A percentile compares a stretch with the other conserved stretches of the same genome.
Conservation (phyloP, 1,139 yeast genomes). For the Kodamaea plutei region DNA sequence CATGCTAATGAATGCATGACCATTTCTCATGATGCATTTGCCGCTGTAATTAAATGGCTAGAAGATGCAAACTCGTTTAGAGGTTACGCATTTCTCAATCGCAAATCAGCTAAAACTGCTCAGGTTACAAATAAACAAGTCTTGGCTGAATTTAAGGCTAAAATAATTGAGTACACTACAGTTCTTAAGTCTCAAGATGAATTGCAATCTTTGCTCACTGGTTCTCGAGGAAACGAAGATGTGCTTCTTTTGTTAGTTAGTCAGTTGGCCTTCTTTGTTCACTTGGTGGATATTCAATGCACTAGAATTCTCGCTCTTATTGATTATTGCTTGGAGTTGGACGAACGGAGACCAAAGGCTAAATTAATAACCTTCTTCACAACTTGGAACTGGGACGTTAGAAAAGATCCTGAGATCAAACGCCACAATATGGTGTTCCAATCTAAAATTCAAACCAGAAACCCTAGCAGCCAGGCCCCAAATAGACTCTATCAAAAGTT, state of each 20-base stretch:
- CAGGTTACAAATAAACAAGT: conserved; percentile 18
- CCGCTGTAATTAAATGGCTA: conserved; percentile 23
- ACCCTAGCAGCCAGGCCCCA: conserved; percentile 33
- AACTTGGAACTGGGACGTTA: conserved; percentile 4
- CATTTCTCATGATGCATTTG: conserved; percentile 17
- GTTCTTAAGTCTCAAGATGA: conserved; percentile 13
- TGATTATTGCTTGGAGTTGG: conserved; percentile 25
- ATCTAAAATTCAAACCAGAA: conserved; percentile 14
- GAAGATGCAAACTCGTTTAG: conserved; percentile 29
- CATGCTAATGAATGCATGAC: conserved; percentile 19
- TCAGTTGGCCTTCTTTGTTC: conserved; percentile 24
- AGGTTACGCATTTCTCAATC: conserved; percentile 15
- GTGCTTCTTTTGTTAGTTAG: conserved; percentile 25
- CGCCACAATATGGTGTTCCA: conserved; percentile 10
- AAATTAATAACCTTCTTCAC: conserved; percentile 21
- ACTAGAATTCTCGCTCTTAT: conserved; percentile 16
- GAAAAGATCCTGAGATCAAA: conserved; percentile 1
- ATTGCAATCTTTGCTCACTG: conserved; percentile 15
- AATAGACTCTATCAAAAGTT: conserved; percentile 18
- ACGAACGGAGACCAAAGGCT: conserved; percentile 26
- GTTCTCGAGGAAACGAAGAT: conserved; percentile 18
- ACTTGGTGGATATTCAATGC: conserved; percentile 19
- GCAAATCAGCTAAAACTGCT: conserved; percentile 10
- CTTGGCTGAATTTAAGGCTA: conserved; percentile 13
- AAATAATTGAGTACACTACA: conserved; percentile 8